Evolutionary conservation across 202 grass and related monocot species (phyloP).

Genomic region (Setaria italica): DNA sequence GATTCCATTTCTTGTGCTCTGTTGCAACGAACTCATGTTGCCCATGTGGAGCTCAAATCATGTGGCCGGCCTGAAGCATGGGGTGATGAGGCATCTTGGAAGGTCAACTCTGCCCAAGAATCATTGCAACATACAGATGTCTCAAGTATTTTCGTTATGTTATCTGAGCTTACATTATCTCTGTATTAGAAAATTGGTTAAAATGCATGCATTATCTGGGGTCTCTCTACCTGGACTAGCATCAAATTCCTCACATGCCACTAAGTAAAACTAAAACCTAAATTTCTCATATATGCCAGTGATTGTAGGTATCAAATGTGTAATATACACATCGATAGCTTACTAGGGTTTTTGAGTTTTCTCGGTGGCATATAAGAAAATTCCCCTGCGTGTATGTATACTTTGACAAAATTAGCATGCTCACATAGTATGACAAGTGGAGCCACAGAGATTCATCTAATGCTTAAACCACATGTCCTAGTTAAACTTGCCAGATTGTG

Average conservation of each 20-base stretch:
- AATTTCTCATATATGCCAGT: too few species aligned
- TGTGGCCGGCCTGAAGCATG: conserved; percentile 37
- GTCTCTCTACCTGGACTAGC: background rate
- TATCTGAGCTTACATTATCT: conserved; percentile 4
- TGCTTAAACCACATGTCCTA: too few species aligned
- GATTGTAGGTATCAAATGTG: too few species aligned
- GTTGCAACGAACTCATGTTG: conserved; percentile 37
- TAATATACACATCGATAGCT: too few species aligned
- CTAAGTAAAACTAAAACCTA: too few species aligned
- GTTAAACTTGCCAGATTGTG: background rate
- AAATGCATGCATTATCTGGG: background rate
- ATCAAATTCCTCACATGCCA: background rate
- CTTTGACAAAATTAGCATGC: background rate
- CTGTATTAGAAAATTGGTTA: background rate
- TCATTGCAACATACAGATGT: conserved; percentile 38
- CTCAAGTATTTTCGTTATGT: background rate
- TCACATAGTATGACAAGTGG: background rate
- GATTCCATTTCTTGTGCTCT: conserved; percentile 34
- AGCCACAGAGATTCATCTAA: background rate
- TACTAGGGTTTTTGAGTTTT: too few species aligned
- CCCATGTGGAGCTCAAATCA: conserved; percentile 61
- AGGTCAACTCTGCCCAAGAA: conserved; percentile 49
- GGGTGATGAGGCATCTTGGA: conserved; percentile 35
- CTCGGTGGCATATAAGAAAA: too few species aligned
- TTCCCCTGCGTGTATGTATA: background rate